These are phyloP conservation scores for Dioszegia crocea DNA, from an alignment of 768 basidiomycete species.

Conservation along the genomic window DNA sequence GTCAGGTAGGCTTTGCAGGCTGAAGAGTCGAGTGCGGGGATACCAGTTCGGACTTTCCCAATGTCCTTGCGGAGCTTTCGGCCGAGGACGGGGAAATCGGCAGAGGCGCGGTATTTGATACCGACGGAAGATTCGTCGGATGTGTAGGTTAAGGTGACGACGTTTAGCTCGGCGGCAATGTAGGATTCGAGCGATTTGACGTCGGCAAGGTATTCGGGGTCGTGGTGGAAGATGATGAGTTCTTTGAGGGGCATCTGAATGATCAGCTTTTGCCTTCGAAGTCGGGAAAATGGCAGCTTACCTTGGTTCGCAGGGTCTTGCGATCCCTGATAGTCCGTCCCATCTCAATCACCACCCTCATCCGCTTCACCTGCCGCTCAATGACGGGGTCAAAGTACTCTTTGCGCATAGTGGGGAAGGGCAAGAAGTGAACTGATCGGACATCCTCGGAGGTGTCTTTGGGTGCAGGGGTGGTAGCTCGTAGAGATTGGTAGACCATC, in stretches of 20 bases:
- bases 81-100: slow-evolving; percentile 93
- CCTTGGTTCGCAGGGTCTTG: slow-evolving; percentile 83
- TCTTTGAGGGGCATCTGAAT: slow-evolving; percentile 67
- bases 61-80: slow-evolving; percentile 90
- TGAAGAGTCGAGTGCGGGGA: slow-evolving; percentile 76
- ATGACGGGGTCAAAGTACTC: slow-evolving; percentile 92
- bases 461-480: slow-evolving; percentile 64
- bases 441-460: slow-evolving; percentile 59
- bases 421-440: slow-evolving; percentile 90
- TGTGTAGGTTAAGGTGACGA: slow-evolving; percentile 82
- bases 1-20: slow-evolving; percentile 71
- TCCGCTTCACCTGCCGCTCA: slow-evolving; percentile 87
- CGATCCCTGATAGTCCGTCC: slow-evolving; percentile 81
- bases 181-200: slow-evolving; percentile 78
- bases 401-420: slow-evolving; percentile 86
- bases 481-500: slow-evolving; percentile 88
- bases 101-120: slow-evolving; percentile 81
- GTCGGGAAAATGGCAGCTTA: slow-evolving; percentile 47
- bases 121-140: slow-evolving; percentile 81
- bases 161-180: slow-evolving; percentile 90
- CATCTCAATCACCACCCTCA: slow-evolving; percentile 92
- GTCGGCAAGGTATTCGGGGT: slow-evolving; percentile 76
- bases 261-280: background rate
- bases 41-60: slow-evolving; percentile 76
- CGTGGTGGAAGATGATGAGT: slow-evolving; percentile 87